These are phyloP conservation scores for Penicillium sp. DNA, from an alignment of 2,329 filamentous ascomycete species.

Conservation along the genomic window DNA sequence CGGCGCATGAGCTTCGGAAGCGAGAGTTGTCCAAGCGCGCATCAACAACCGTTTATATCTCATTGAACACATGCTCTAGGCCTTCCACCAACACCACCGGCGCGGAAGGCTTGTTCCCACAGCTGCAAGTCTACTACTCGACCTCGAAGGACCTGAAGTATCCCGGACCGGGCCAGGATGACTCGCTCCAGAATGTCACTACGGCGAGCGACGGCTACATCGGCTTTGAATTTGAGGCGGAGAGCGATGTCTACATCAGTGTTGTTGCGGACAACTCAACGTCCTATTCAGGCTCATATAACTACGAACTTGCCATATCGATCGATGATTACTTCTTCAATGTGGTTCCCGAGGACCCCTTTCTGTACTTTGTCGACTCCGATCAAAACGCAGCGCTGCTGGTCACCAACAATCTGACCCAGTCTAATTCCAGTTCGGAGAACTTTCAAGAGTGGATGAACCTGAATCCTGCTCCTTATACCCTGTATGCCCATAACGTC, in stretches of 20 bases:
- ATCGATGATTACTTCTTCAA: slow-evolving; percentile 75
- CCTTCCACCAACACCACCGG: slow-evolving; percentile 58
- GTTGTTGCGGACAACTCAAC: slow-evolving; percentile 70
- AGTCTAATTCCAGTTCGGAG: slow-evolving; percentile 45
- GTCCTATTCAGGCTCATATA: slow-evolving; percentile 67
- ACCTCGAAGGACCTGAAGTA: slow-evolving; percentile 62
- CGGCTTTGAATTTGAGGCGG: slow-evolving; percentile 62
- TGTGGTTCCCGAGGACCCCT: slow-evolving; percentile 51
- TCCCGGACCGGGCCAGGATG: slow-evolving; percentile 62
- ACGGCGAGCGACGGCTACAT: slow-evolving; percentile 70
- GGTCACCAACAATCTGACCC: slow-evolving; percentile 69
- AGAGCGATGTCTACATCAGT: slow-evolving; percentile 72
- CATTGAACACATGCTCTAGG: slow-evolving; percentile 82
- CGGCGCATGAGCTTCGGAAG: slow-evolving; percentile 17
- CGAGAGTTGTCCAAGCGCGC: slow-evolving; percentile 30
- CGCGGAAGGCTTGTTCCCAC: slow-evolving; percentile 57
- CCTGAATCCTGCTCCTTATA: slow-evolving; percentile 66
- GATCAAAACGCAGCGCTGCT: slow-evolving; percentile 78
- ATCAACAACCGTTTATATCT: slow-evolving; percentile 69
- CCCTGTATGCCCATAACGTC: slow-evolving; percentile 71
- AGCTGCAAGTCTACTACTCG: slow-evolving; percentile 78
- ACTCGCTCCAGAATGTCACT: slow-evolving; percentile 42
- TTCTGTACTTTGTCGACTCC: slow-evolving; percentile 79
- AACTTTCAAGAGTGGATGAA: slow-evolving; percentile 59
- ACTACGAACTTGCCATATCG: slow-evolving; percentile 79